Evolutionary conservation across 768 basidiomycete genomes (phyloP).

Genomic region (Tremella fuciformis): DNA sequence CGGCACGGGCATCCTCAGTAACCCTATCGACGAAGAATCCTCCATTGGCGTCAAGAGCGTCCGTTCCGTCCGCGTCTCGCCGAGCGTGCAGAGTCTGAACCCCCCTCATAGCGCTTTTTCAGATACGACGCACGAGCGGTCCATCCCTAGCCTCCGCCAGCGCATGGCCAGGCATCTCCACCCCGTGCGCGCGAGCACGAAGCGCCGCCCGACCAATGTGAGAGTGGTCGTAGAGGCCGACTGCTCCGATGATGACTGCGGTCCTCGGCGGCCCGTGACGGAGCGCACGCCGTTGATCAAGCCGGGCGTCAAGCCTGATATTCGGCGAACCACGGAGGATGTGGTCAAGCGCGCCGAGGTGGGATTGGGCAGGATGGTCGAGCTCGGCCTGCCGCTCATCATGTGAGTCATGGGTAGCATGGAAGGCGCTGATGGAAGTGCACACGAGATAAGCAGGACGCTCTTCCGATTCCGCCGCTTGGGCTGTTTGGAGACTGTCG

Average conservation of each 20-base stretch:
- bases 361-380: constrained; percentile 64
- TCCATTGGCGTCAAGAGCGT: constrained; percentile 12
- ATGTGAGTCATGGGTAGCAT: constrained; percentile 61
- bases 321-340: constrained; percentile 24
- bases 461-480: constrained; percentile 74
- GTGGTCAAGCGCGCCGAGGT: constrained; percentile 58
- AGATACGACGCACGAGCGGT: background rate
- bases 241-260: constrained; percentile 4
- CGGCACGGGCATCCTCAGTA: background rate
- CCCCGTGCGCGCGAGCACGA: constrained; percentile 9
- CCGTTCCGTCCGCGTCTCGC: background rate
- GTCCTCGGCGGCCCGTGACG: constrained; percentile 1
- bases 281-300: constrained; percentile 46
- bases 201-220: constrained; percentile 39
- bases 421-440: constrained; percentile 56
- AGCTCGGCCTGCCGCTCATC: constrained; percentile 66
- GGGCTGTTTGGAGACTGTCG: constrained; percentile 81
- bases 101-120: constrained; percentile 9
- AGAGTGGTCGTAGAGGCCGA: constrained; percentile 21
- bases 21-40: constrained; percentile 24
- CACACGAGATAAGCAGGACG: constrained; percentile 69
- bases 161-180: background rate
- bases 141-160: background rate
- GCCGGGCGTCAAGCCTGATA: constrained; percentile 41
- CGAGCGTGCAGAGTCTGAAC: constrained; percentile 3